phyloP scores from a whole-genome alignment of 805 yeast genomes.

The Yamadazyma tumulicola region DNA sequence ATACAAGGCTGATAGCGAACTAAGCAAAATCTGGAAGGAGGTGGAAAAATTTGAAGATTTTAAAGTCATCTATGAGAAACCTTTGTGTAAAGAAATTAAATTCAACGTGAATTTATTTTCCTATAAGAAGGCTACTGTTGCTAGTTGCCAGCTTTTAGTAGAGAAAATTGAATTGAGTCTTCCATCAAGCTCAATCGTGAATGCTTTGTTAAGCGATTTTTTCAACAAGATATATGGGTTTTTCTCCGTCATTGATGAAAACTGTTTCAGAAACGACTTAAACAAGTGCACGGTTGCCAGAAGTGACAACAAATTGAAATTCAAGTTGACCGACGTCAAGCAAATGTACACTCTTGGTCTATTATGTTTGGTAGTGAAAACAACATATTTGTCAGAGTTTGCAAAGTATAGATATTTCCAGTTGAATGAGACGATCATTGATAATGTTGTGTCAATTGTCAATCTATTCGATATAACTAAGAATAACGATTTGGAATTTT shows the following conservation, averaged over 20 bases:
- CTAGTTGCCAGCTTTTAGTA: background rate
- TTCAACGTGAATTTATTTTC: slow-evolving; percentile 1
- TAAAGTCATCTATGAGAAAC: slow-evolving; percentile 3
- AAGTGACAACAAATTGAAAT: background rate
- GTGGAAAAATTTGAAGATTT: slow-evolving; percentile 4
- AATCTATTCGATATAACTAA: slow-evolving; percentile 29
- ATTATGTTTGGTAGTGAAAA: slow-evolving; percentile 28
- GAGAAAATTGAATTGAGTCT: slow-evolving; percentile 3
- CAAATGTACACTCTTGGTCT: slow-evolving; percentile 21
- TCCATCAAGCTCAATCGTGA: slow-evolving; percentile 1
- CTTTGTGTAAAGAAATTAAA: background rate
- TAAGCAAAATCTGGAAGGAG: background rate
- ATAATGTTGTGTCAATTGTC: slow-evolving; percentile 30
- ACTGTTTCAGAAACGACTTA: slow-evolving; percentile 19
- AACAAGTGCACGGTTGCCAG: background rate
- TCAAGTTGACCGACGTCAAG: background rate
- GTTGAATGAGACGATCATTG: slow-evolving; percentile 25
- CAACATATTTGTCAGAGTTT: slow-evolving; percentile 21
- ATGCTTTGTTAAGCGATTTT: slow-evolving; percentile 16
- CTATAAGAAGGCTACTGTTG: background rate
- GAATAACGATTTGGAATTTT: slow-evolving; percentile 45
- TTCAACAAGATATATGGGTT: slow-evolving; percentile 43
- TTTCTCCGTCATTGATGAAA: slow-evolving; percentile 43
- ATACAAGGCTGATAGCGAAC: slow-evolving; percentile 3
- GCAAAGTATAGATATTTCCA: slow-evolving; percentile 25